These are phyloP conservation scores for Chaetomiaceae sp. DNA, from an alignment of 2,329 filamentous ascomycete species.

Conservation along the genomic window DNA sequence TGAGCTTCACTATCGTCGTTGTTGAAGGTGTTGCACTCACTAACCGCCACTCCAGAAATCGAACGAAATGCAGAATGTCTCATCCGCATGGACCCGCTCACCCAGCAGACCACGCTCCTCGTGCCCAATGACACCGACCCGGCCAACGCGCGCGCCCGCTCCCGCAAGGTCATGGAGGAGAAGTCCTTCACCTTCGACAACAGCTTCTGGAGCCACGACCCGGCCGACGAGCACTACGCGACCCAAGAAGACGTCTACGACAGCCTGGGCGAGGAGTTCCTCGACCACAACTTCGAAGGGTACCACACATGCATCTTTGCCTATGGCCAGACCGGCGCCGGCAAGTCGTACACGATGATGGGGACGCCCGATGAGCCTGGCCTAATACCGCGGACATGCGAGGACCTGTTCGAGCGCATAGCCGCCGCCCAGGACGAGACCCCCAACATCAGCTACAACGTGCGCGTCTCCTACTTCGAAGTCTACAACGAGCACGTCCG, in stretches of 20 bases:
- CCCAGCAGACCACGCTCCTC: conserved; percentile 77
- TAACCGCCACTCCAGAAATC: conserved; percentile 56
- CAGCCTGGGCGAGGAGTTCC: conserved; percentile 88
- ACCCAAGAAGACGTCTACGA: conserved; percentile 92
- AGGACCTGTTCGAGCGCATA: conserved; percentile 93
- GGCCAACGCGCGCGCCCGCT: conserved; percentile 55
- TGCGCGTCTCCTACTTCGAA: conserved; percentile 97
- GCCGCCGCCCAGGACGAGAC: conserved; percentile 70
- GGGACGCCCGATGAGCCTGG: conserved; percentile 79
- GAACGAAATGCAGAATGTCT: conserved; percentile 78
- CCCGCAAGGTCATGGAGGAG: conserved; percentile 74
- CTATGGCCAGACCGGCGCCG: conserved; percentile 95
- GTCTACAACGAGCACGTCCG: conserved; percentile 99
- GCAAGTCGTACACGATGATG: conserved; percentile 99
- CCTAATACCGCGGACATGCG: conserved; percentile 89
- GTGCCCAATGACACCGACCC: conserved; percentile 44
- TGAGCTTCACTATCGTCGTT: conserved; percentile 35
- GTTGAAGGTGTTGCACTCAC: neutral
- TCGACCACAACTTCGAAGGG: conserved; percentile 98
- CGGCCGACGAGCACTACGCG: conserved; percentile 77
- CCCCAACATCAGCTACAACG: conserved; percentile 92
- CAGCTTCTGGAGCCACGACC: conserved; percentile 94
- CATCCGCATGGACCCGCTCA: conserved; percentile 83
- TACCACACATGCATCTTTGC: conserved; percentile 99
- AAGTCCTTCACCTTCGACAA: conserved; percentile 95